Percentiles rank a stretch among this genome's conserved stretches.
phyloP scores from a whole-genome alignment of 2,329 filamentous ascomycete species.

The Stachybotrys chlorohalonatus region DNA sequence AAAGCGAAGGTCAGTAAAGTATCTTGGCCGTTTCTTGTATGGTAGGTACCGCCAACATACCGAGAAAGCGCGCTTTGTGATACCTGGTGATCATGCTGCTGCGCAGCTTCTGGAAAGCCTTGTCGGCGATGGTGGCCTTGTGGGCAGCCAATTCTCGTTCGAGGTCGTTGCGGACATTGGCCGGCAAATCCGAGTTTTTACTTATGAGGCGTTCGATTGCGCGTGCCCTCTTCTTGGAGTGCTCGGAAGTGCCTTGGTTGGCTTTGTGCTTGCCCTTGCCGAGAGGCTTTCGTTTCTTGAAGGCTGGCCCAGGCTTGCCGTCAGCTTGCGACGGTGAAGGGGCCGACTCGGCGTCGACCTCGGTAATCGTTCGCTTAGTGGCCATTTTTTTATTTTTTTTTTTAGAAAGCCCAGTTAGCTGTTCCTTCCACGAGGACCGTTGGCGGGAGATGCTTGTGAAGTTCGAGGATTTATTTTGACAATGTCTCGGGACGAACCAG shows the following conservation, averaged over 20 bases:
- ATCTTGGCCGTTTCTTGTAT: neutral
- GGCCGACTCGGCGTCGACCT: constrained; percentile 12
- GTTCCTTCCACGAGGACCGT: too few species aligned
- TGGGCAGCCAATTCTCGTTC: constrained; percentile 64
- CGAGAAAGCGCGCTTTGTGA: constrained; percentile 79
- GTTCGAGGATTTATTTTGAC: too few species aligned
- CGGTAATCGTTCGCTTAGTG: constrained; percentile 19
- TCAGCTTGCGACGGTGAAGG: constrained; percentile 9
- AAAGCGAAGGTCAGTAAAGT: constrained; percentile 2
- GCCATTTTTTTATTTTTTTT: constrained; percentile 19
- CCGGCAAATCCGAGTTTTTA: constrained; percentile 53
- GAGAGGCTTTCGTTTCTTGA: constrained; percentile 25
- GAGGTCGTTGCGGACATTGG: constrained; percentile 57
- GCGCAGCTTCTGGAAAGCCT: constrained; percentile 51
- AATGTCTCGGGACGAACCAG: too few species aligned
- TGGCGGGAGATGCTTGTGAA: too few species aligned
- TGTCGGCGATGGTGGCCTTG: constrained; percentile 52
- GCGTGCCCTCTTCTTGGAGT: constrained; percentile 63
- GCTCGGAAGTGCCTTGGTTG: constrained; percentile 42
- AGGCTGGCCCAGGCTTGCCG: constrained; percentile 4
- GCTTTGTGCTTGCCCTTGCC: constrained; percentile 28
- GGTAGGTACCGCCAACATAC: constrained; percentile 27
- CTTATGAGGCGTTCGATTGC: constrained; percentile 59
- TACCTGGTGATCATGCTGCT: constrained; percentile 68
- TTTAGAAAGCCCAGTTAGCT: too few species aligned